Conservation (phyloP, 805 yeast genomes). For the Hanseniaspora valbyensis region DNA sequence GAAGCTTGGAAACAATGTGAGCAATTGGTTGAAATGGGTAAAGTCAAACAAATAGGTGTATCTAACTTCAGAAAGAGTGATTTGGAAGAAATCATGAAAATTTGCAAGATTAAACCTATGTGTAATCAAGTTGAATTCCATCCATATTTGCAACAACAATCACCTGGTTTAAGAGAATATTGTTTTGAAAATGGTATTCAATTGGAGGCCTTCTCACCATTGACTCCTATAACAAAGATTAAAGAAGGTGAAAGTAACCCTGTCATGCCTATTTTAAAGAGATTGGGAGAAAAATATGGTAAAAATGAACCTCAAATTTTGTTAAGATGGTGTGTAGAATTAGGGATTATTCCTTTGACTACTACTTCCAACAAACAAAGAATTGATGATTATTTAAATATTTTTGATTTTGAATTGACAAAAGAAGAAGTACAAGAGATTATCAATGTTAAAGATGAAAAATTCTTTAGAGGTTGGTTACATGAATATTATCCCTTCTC, state of each 20-base stretch:
- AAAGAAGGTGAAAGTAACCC: slow-evolving; percentile 28
- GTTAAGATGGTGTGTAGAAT: slow-evolving; percentile 53
- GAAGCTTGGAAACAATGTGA: slow-evolving; percentile 52
- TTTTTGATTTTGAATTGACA: slow-evolving; percentile 43
- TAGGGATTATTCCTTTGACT: slow-evolving; percentile 55
- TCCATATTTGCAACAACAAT: slow-evolving; percentile 54
- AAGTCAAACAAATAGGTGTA: slow-evolving; percentile 53
- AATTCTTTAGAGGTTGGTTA: slow-evolving; percentile 20
- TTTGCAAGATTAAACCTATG: slow-evolving; percentile 39
- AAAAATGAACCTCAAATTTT: slow-evolving; percentile 48
- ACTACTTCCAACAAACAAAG: slow-evolving; percentile 48
- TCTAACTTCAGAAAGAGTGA: slow-evolving; percentile 51
- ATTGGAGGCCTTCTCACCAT: slow-evolving; percentile 53
- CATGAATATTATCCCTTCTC: slow-evolving; percentile 1
- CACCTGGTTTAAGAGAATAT: slow-evolving; percentile 45
- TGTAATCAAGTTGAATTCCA: slow-evolving; percentile 63
- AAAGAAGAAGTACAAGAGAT: slow-evolving; percentile 37
- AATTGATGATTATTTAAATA: slow-evolving; percentile 41
- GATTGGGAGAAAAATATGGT: slow-evolving; percentile 41
- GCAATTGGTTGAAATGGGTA: slow-evolving; percentile 42
- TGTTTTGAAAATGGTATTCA: slow-evolving; percentile 37
- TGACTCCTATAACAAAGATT: slow-evolving; percentile 46
- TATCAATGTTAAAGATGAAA: slow-evolving; percentile 30
- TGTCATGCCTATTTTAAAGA: slow-evolving; percentile 31
- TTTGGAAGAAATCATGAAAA: slow-evolving; percentile 34